phyloP scores from a whole-genome alignment of 2,329 filamentous ascomycete species.

The Aspergillus viridinutans region DNA sequence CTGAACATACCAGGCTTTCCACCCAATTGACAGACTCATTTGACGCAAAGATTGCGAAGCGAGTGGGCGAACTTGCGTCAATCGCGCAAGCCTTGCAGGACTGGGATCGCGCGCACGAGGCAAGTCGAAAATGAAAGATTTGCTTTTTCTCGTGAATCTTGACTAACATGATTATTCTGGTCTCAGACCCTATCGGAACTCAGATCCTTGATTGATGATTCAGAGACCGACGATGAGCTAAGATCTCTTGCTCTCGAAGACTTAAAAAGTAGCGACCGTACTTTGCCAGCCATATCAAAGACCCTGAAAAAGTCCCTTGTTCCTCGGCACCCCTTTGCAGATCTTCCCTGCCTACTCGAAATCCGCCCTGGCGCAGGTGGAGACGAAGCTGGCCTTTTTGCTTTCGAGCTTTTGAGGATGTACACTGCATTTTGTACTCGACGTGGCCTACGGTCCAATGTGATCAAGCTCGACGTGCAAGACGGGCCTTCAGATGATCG shows the following conservation, averaged over 20 bases:
- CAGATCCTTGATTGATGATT: constrained; percentile 68
- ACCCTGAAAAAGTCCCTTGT: constrained; percentile 74
- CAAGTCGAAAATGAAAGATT: constrained; percentile 23
- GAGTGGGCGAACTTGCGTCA: constrained; percentile 52
- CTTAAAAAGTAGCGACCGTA: constrained; percentile 59
- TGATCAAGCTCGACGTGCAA: constrained; percentile 80
- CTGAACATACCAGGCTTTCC: constrained; percentile 53
- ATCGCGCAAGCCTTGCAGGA: constrained; percentile 51
- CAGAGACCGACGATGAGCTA: constrained; percentile 56
- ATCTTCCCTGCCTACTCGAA: constrained; percentile 85
- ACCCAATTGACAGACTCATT: constrained; percentile 52
- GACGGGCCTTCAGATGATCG: constrained; percentile 61
- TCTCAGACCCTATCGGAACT: constrained; percentile 62
- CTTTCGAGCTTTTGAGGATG: constrained; percentile 83
- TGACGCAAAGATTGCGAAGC: constrained; percentile 54
- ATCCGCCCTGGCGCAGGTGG: constrained; percentile 89
- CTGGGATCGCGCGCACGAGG: constrained; percentile 57
- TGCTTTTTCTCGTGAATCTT: neutral
- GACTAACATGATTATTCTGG: neutral
- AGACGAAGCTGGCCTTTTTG: constrained; percentile 85
- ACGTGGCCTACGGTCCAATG: constrained; percentile 59
- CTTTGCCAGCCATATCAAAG: constrained; percentile 60
- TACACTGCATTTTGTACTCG: constrained; percentile 74
- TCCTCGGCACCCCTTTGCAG: constrained; percentile 82
- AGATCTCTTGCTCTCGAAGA: constrained; percentile 62